phyloP scores from a whole-genome alignment of 2,329 filamentous ascomycete genomes.

The Cytospora piceae region DNA sequence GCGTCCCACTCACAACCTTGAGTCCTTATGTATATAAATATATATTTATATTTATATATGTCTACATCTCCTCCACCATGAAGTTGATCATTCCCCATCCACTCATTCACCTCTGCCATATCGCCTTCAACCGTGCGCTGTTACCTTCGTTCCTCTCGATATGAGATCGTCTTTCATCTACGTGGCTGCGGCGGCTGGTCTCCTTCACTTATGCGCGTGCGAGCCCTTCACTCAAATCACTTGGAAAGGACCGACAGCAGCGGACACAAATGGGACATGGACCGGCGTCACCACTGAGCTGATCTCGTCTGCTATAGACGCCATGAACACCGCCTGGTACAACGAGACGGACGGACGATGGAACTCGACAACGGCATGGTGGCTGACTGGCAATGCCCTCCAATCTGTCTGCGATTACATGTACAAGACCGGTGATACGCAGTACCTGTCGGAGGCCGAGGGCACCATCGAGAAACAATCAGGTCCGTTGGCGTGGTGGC shows the following conservation, averaged over 20 bases:
- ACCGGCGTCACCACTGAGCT: slow-evolving; percentile 8
- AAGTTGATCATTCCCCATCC: neutral
- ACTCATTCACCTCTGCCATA: neutral
- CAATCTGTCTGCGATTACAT: slow-evolving; percentile 44
- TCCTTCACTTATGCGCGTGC: neutral
- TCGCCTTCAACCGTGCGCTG: neutral
- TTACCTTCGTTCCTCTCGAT: neutral
- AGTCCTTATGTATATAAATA: neutral
- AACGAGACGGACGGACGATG: slow-evolving; percentile 40
- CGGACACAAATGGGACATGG: slow-evolving; percentile 10
- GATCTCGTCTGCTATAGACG: slow-evolving; percentile 36
- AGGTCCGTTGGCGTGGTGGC: slow-evolving; percentile 42
- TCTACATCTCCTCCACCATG: neutral
- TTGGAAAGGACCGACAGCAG: neutral
- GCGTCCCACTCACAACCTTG: neutral
- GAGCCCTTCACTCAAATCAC: neutral
- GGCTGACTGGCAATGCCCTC: slow-evolving; percentile 44
- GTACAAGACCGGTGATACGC: slow-evolving; percentile 36
- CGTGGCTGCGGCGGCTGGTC: slow-evolving; percentile 3
- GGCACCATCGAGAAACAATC: slow-evolving; percentile 42
- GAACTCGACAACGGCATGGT: slow-evolving; percentile 43
- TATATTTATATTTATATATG: no score
- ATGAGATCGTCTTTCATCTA: neutral
- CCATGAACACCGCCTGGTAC: slow-evolving; percentile 44
- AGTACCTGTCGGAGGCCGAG: slow-evolving; percentile 39